Percentiles rank a stretch among this genome's conserved stretches.
These are phyloP conservation scores for Dendrostoma leiphaemia DNA, from an alignment of 2,329 filamentous ascomycete species.

Conservation along the genomic window DNA sequence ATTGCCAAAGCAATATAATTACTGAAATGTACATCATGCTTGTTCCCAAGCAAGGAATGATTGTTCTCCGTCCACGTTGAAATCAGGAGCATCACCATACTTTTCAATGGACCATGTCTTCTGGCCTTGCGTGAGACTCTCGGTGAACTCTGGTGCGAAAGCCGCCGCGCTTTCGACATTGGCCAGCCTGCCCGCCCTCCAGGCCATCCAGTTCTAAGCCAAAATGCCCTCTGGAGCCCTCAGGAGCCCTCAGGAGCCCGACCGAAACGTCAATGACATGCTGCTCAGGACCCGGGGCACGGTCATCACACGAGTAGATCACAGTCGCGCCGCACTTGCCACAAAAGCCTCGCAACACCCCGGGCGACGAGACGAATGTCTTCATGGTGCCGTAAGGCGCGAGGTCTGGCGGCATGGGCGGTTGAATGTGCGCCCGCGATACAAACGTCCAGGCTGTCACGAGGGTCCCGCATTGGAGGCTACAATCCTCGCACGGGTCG, in stretches of 20 bases:
- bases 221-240: constrained; percentile 41
- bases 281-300: constrained; percentile 28
- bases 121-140: constrained; percentile 36
- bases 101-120: constrained; percentile 34
- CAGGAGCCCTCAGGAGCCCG: constrained; percentile 44
- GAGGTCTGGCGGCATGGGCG: constrained; percentile 35
- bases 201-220: constrained; percentile 45
- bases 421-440: constrained; percentile 35
- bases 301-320: constrained; percentile 31
- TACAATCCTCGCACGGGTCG: constrained; percentile 44
- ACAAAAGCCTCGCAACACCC: constrained; percentile 43
- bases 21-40: neutral
- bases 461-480: constrained; percentile 40
- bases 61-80: neutral
- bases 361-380: constrained; percentile 38
- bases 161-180: constrained; percentile 32
- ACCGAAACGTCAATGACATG: constrained; percentile 41
- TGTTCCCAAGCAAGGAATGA: no score
- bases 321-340: constrained; percentile 44
- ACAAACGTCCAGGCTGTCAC: constrained; percentile 42
- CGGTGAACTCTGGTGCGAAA: constrained; percentile 36
- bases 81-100: constrained; percentile 27
- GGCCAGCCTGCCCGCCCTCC: constrained; percentile 34
- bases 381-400: constrained; percentile 40
- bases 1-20: neutral